Conservation (phyloP, 768 basidiomycete species). For the Leccinum olivaceopallidum region DNA sequence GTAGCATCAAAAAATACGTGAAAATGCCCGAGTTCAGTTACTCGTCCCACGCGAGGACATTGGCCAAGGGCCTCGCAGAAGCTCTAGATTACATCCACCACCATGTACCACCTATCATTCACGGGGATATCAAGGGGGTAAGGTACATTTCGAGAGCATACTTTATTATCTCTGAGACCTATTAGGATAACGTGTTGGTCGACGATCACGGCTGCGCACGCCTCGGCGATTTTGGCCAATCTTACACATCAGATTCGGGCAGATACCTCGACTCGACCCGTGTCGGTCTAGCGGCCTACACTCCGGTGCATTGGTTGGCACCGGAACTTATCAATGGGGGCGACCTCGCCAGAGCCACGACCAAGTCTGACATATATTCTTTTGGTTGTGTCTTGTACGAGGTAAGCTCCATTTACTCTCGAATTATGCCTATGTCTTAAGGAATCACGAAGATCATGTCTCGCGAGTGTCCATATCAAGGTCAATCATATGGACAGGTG, state of each 20-base stretch:
- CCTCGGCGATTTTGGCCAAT: constrained; percentile 31
- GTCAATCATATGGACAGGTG: not conserved
- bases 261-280: constrained; percentile 25
- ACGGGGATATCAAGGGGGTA: constrained; percentile 43
- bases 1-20: constrained; percentile 19
- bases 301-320: constrained; percentile 26
- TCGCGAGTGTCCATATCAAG: constrained; percentile 16
- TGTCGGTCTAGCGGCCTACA: constrained; percentile 13
- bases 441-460: constrained; percentile 17
- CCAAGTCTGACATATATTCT: constrained; percentile 27
- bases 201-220: constrained; percentile 14
- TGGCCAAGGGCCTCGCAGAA: constrained; percentile 20
- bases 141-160: constrained; percentile 5
- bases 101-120: constrained; percentile 34
- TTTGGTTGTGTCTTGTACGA: constrained; percentile 34
- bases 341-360: constrained; percentile 6
- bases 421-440: not conserved
- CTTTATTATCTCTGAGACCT: not conserved
- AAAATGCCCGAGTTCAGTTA: not conserved
- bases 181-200: constrained; percentile 28
- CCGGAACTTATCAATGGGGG: constrained; percentile 23
- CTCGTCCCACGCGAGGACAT: constrained; percentile 7
- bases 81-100: constrained; percentile 27
- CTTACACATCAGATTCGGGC: constrained; percentile 23
- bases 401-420: constrained; percentile 15